phyloP scores from a whole-genome alignment of 148 eudicot species.

The Chenopodium berlandieri region DNA sequence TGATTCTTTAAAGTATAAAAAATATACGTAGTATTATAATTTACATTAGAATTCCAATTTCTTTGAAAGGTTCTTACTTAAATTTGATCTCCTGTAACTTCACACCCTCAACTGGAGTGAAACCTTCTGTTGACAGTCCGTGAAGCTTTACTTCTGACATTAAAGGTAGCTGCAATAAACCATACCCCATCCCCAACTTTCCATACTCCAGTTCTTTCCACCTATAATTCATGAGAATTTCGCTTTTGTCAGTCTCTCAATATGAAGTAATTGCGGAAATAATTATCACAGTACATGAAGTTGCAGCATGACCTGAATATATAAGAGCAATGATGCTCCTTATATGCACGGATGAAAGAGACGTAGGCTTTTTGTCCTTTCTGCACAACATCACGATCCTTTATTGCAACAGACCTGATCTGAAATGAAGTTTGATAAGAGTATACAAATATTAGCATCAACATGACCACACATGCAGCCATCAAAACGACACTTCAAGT shows the following conservation, averaged over 20 bases:
- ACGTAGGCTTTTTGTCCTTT: conserved; percentile 86
- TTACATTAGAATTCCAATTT: background rate
- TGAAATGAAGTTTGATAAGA: conserved; percentile 31
- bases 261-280: background rate
- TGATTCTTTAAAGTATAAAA: background rate
- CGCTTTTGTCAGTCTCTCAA: background rate
- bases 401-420: conserved; percentile 70
- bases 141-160: conserved; percentile 75
- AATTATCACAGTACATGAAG: background rate
- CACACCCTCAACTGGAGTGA: conserved; percentile 62
- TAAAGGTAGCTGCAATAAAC: conserved; percentile 80
- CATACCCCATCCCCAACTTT: conserved; percentile 91
- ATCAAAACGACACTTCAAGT: background rate
- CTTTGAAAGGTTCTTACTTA: conserved; percentile 50
- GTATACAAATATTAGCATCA: background rate
- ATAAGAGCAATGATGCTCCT: conserved; percentile 82
- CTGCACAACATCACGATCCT: conserved; percentile 91
- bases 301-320: conserved; percentile 59
- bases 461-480: conserved; percentile 2
- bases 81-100: conserved; percentile 78
- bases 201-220: conserved; percentile 94
- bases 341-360: conserved; percentile 85
- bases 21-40: background rate
- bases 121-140: conserved; percentile 67
- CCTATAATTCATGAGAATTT: conserved; percentile 23